Evolutionary conservation across 2,329 filamentous ascomycete genomes (phyloP), one percentile per base, ranked within the genome.

Genomic region (Penicillium janthinellum): DNA sequence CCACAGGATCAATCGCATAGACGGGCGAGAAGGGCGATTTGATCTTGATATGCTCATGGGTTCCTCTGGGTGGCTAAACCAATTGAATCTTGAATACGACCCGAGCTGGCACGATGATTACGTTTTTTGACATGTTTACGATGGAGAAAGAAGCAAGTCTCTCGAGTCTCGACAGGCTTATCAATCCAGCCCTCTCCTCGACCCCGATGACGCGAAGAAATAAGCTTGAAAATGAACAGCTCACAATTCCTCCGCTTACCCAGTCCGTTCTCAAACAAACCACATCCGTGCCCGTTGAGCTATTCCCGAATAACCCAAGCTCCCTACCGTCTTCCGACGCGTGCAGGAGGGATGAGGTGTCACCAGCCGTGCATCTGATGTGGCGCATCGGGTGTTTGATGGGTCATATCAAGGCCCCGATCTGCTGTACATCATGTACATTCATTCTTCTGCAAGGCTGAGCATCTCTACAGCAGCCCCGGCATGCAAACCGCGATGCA

Each of bases 331-430:
- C 50, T 50, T 51, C 37, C 54, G 54, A 57, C 58, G 54, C 42
- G 20, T 54, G 58, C 58, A 57, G 56, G 50, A 44, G 42, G 42
- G 25, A 38, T 60, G 54, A 60, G 51, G 41, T 53, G 54, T 50
- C 54, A 54, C 48, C 49, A 48, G 47, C 53, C 54, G 54, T 60
- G 58, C 57, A 52, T 52, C 11, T 31, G 14, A 7, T 35, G 37
- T 38, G 45, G 49, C 39, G 20, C 17, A 22, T 51, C 54, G 37
- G 47, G 54, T 35, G 38, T 44, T 56, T 51, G 38, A 56, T 44
- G 38, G 38, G 51, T 57, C 54, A 45, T 48, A 51, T 57, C 47
- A 37, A 49, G 44, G 44, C 14, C 28, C n/a, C 31, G 47, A 49
- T 35, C 31, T 49, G 47, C 28, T 35, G 11, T 35, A 34, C 28